These are phyloP conservation scores for Cryptococcus amylolentus DNA, from an alignment of 1,284 basidiomycete genomes.

Conservation along the genomic window DNA sequence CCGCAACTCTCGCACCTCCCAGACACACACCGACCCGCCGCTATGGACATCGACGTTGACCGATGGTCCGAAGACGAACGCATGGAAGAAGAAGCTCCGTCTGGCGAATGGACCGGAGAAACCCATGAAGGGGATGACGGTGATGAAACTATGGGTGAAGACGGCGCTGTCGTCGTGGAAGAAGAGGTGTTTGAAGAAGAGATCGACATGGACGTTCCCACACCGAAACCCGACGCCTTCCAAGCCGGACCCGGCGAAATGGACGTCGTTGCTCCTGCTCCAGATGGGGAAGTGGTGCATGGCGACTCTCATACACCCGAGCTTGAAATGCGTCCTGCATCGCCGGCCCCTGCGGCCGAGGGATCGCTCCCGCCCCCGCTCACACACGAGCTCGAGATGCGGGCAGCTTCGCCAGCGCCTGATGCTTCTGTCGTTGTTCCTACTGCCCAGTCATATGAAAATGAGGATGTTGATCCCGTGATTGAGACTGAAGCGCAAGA, in stretches of 20 bases:
- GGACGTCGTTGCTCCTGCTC: not conserved
- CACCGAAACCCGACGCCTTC: slow-evolving; percentile 1
- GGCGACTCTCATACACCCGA: not conserved
- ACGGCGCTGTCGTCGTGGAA: slow-evolving; percentile 2
- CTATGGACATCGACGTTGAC: slow-evolving; percentile 9
- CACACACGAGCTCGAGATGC: too few relatives aligned
- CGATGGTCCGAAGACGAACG: slow-evolving; percentile 7
- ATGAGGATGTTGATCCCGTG: too few relatives aligned
- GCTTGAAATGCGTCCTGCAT: not conserved
- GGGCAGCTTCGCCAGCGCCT: too few relatives aligned
- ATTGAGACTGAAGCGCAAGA: too few relatives aligned
- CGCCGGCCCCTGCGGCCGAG: not conserved
- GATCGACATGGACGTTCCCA: slow-evolving; percentile 8
- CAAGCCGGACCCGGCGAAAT: not conserved
- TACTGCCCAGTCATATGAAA: too few relatives aligned
- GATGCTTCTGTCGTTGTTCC: too few relatives aligned
- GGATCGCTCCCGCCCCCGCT: not conserved
- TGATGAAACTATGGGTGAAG: slow-evolving; percentile 9
- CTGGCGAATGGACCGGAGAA: not conserved
- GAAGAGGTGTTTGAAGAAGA: slow-evolving; percentile 10
- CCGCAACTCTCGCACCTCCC: too few relatives aligned
- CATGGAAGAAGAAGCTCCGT: slow-evolving; percentile 10
- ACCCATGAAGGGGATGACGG: slow-evolving; percentile 10
- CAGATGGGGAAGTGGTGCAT: not conserved
- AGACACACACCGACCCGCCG: too few relatives aligned